These are phyloP conservation scores for Coprinellus aureogranulatus DNA, from an alignment of 768 basidiomycete species.

Conservation along the genomic window DNA sequence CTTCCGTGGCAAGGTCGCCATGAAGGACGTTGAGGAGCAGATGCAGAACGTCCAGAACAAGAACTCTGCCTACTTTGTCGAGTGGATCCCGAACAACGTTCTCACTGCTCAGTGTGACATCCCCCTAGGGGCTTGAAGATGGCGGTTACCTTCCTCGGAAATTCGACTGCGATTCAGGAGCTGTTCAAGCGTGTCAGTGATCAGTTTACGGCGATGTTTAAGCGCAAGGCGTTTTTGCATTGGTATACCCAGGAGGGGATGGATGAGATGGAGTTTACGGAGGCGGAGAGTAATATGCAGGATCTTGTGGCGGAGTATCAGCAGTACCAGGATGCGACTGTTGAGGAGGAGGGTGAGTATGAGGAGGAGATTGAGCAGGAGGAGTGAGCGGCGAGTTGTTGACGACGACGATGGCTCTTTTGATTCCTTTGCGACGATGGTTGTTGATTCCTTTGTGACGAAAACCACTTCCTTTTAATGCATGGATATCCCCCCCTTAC, in stretches of 20 bases:
- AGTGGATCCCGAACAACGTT: slow-evolving; percentile 99
- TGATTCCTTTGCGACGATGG: no score
- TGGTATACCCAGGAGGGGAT: slow-evolving; percentile 99
- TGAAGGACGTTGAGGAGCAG: slow-evolving; percentile 99
- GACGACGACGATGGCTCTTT: slow-evolving; percentile 4
- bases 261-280: slow-evolving; percentile 99
- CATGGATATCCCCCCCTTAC: slow-evolving; percentile 23
- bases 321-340: slow-evolving; percentile 91
- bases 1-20: slow-evolving; percentile 99
- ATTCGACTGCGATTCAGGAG: slow-evolving; percentile 96
- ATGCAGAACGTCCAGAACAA: slow-evolving; percentile 98
- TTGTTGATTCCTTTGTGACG: slow-evolving; percentile 8
- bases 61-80: slow-evolving; percentile 97
- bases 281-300: slow-evolving; percentile 99
- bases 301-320: slow-evolving; percentile 98
- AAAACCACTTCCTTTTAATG: slow-evolving; percentile 2
- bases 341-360: slow-evolving; percentile 86
- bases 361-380: slow-evolving; percentile 71
- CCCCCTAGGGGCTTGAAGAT: slow-evolving; percentile 94
- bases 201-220: slow-evolving; percentile 99
- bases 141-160: slow-evolving; percentile 97
- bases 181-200: slow-evolving; percentile 98
- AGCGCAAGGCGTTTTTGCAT: slow-evolving; percentile 96
- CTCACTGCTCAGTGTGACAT: slow-evolving; percentile 98
- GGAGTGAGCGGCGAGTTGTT: no score